A percentile compares a stretch with the other conserved stretches of the same genome.
phyloP scores from a whole-genome alignment of 2,329 filamentous ascomycete genomes.

The Alternaria sp. region DNA sequence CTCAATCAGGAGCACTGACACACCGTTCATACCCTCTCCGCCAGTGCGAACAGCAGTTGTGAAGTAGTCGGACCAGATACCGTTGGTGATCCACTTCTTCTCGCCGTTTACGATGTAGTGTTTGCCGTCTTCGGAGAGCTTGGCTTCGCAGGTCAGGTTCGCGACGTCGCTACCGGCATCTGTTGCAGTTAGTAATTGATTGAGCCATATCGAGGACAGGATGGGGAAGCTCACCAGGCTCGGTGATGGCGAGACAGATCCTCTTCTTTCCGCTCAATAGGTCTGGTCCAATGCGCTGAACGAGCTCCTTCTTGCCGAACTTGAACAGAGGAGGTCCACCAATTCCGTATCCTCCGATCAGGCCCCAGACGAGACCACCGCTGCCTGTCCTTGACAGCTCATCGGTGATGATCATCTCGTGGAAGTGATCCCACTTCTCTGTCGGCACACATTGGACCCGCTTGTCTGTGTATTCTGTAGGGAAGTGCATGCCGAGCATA shows the following conservation, averaged over 20 bases:
- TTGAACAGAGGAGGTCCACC: constrained; percentile 90
- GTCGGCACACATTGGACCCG: constrained; percentile 77
- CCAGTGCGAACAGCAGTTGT: constrained; percentile 72
- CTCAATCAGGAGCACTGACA: constrained; percentile 91
- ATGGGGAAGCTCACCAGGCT: constrained; percentile 59
- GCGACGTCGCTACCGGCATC: constrained; percentile 96
- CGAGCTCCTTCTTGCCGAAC: constrained; percentile 83
- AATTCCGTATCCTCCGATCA: constrained; percentile 94
- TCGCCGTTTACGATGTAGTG: constrained; percentile 99
- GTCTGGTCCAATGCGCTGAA: constrained; percentile 85
- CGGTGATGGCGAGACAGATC: constrained; percentile 96
- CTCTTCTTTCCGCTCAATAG: constrained; percentile 93
- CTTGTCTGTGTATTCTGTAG: constrained; percentile 71
- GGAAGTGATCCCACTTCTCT: constrained; percentile 97
- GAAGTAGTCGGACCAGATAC: constrained; percentile 96
- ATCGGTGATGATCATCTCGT: constrained; percentile 94
- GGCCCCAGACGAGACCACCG: constrained; percentile 94
- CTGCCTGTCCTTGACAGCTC: constrained; percentile 88
- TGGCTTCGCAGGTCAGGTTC: constrained; percentile 93
- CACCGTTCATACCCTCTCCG: constrained; percentile 87
- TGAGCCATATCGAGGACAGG: background rate
- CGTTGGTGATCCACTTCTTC: constrained; percentile 99
- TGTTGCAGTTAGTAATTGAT: constrained; percentile 14
- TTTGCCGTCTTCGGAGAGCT: constrained; percentile 93
- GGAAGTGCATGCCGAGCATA: constrained; percentile 73